Evolutionary conservation across 768 basidiomycete genomes (phyloP), one percentile per base, ranked within the genome.

Genomic region (Leccinum broughii): DNA sequence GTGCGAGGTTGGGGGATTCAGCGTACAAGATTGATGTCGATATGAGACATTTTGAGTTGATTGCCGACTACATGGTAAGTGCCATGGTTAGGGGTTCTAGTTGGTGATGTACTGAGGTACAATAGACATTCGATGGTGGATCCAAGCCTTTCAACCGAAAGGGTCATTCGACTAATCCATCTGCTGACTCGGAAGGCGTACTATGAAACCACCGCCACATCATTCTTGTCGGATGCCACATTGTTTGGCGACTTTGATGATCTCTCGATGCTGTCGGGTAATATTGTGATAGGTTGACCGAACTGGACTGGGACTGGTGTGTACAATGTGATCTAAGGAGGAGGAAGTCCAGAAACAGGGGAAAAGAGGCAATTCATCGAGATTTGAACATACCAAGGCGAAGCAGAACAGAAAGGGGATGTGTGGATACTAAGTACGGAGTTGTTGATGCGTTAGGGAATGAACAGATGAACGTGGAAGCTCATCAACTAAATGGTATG

Each of bases 71-170:
- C 74, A 99, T 99, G 97, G 96, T 96, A 69, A 66, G 89, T 70
- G 34, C 24, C 22, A 32, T 32, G 41, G 14, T 26, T 15, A 22
- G 24, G 8, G 8, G 17, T 34, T 55, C 59, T 55, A 24, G 30
- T 41, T 44, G 26, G 41, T 11, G 2, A 13, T 26, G 28, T 28
- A 17, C 52, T 51, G n/a, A 64, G 30, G 30, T 13, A 39, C 37
- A 20, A 24, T 56, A 98, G 96, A 98, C 97, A 0, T 98, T 94
- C 72, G 95, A 98, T 57, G 97, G 97, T 32, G 94, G 90, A 30
- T 99, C 95, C 81, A 96, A 93, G 76, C 94, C 97, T 2, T 99
- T 98, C 79, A 99, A 98, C 76, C 89, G 97, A 50, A 93, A 90
- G 63, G 97, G 97, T 55, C 90, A 98, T 59, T 89, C 92, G 24